Evolutionary conservation across 1,139 yeast species (phyloP), one percentile per base, ranked within the genome.

Genomic region (Geotrichum bryndzae): DNA sequence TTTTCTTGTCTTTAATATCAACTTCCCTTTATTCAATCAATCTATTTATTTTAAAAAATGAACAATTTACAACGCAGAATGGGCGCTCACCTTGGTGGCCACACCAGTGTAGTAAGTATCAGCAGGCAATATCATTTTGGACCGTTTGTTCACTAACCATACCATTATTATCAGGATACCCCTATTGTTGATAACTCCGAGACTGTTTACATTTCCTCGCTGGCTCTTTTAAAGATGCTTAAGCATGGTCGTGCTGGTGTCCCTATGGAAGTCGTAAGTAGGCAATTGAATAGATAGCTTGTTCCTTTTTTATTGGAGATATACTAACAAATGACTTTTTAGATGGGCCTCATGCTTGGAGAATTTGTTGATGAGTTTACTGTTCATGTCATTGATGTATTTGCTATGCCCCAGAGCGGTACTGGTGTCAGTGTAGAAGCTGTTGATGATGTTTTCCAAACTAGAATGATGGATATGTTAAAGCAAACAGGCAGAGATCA

Each of bases 391-490:
- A 91, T 90, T 66, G 99, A 94, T 73, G 99, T 94, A 60, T 94
- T 94, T 81, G 99, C 99, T 64, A 94, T 94, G 99, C 99, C 99
- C 23, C 99, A 94, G 77, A 74, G 78, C 63, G 80, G 99, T 74
- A 95, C 99, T 10, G 99, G 99, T 63, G 99, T 95, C 27, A 89
- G 96, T 62, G 99, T 95, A 61, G 99, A 95, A 75, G 99, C 99
- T 0, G 99, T 95, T 45, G 99, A 95, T 75, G 98, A 95, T 75
- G 98, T 95, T 58, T 95, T 95, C 79, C 99, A 95, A 75, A 92
- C 99, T 13, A 88, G 88, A 73, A 95, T 95, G 99, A 95, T 95
- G 99, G 99, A 95, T 72, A 94, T 95, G 99, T 83, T 95, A 71
- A 86, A 90, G 76, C 99, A 95, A 75, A 95, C 99, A 0, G 99